These are phyloP conservation scores for Podila epicladia DNA, from an alignment of 192 early-diverging fungal genomes.

Conservation along the genomic window DNA sequence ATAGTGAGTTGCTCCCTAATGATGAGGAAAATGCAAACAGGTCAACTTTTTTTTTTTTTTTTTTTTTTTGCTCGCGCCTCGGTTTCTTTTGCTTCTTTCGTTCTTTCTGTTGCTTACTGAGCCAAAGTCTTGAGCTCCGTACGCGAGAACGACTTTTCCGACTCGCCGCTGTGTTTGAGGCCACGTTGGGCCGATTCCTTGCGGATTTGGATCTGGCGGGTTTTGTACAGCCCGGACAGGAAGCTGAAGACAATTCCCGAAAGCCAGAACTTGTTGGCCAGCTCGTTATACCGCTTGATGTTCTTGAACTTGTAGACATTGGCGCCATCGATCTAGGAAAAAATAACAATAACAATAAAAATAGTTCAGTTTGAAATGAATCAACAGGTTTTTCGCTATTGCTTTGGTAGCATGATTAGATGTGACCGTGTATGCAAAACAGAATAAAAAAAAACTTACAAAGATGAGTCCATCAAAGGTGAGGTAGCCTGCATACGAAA, in stretches of 20 bases:
- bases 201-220: slow-evolving; percentile 62
- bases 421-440: background rate
- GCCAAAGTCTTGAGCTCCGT: slow-evolving; percentile 18
- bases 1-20: slow-evolving; percentile 62
- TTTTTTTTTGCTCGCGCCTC: too few relatives aligned
- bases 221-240: slow-evolving; percentile 69
- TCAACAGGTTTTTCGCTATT: background rate
- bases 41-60: background rate
- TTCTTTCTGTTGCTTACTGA: slow-evolving; percentile 11
- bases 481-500: slow-evolving; percentile 70
- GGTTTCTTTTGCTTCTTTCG: background rate
- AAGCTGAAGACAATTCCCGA: slow-evolving; percentile 68
- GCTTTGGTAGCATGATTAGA: background rate
- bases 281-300: slow-evolving; percentile 67
- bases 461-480: slow-evolving; percentile 69
- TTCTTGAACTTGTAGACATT: slow-evolving; percentile 68
- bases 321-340: slow-evolving; percentile 58
- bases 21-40: background rate
- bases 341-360: background rate
- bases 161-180: slow-evolving; percentile 19
- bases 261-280: slow-evolving; percentile 76
- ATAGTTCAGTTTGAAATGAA: background rate
- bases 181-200: slow-evolving; percentile 33
- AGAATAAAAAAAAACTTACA: slow-evolving; percentile 55
- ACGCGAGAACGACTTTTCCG: slow-evolving; percentile 22